Base-by-base conservation (phyloP, 202 grass and related monocot genomes). In the Panicum hallii region DNA sequence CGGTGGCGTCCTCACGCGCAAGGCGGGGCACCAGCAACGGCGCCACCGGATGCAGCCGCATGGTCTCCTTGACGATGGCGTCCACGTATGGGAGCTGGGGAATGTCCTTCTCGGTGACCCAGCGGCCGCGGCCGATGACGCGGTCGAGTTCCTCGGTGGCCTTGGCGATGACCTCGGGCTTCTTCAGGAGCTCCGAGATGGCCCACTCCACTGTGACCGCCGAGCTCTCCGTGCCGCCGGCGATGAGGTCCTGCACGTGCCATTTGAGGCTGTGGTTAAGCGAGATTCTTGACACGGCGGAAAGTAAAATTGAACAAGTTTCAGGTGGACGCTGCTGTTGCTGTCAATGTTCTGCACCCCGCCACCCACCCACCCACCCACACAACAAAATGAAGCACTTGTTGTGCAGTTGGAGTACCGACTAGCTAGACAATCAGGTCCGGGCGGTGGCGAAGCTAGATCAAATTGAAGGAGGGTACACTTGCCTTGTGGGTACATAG, bases 131-230 rank as follows among this genome's bases (percentile, higher is more conserved):
- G 44, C 92, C 90, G 15, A 94, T 62, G 3, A 94, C 88, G 3
- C 90, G 83, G 44, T 97, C 92, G 16, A 97, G 81, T 64, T 97
- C 94, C 75, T 89, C 92, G 0, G 90, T 89, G 1, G 90, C 94
- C 84, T 84, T 91, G 40, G 45, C 53, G 32, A 97, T 73, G 4
- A 93, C 69, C 69, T 93, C 84, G 1, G 90, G 92, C 23, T 88
- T 85, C 70, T 84, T 91, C 0, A 97, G 79, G 68, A 97, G 81
- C 86, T 97, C 94, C 0, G 94, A 92, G 77, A 97, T 56, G 7
- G 92, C 86, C 92, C 94, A 97, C 55, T 97, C 94, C 1, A 90
- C 84, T 0, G 94, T 94, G 30, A 94, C 86, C 0, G 94, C 90
- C 0, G 92, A 91, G 86, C 88, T 97, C 45, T 94, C 92, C 0